phyloP scores from a whole-genome alignment of 2,329 filamentous ascomycete species.

The Pochonia chlamydosporia region DNA sequence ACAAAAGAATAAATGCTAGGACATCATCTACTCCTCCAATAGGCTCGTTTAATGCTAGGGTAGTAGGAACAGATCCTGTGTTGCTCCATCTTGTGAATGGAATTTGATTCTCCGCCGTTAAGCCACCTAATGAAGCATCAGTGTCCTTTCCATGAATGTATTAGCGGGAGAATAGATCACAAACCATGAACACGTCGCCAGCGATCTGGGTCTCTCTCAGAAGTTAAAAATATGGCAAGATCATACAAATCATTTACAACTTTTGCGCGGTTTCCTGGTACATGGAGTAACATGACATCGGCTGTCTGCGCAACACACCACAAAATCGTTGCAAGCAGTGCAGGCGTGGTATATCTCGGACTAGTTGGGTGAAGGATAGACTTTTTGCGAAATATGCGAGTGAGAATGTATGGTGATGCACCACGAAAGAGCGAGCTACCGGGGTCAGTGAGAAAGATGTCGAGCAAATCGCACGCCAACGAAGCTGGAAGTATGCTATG shows the following conservation, averaged over 20 bases:
- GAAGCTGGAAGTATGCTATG: conserved; percentile 31
- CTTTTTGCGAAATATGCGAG: conserved; percentile 37
- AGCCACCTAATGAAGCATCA: conserved; percentile 19
- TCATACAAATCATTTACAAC: conserved; percentile 33
- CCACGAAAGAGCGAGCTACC: conserved; percentile 36
- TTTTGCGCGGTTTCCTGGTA: conserved; percentile 32
- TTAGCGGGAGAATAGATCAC: not conserved
- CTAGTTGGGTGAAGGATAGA: conserved; percentile 34
- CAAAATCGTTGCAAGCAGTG: conserved; percentile 40
- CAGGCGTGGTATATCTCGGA: conserved; percentile 36
- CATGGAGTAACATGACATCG: conserved; percentile 35
- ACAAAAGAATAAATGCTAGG: conserved; percentile 36
- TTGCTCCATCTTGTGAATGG: conserved; percentile 18
- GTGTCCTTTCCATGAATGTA: not conserved
- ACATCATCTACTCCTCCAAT: conserved; percentile 34
- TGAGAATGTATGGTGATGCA: conserved; percentile 42
- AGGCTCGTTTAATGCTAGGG: conserved; percentile 27
- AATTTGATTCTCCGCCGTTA: conserved; percentile 25
- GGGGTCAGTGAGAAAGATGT: conserved; percentile 40
- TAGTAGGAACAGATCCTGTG: conserved; percentile 19
- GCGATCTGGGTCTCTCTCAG: conserved; percentile 29
- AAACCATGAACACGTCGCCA: conserved; percentile 28
- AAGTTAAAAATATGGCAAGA: conserved; percentile 26
- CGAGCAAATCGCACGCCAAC: conserved; percentile 40
- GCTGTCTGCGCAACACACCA: conserved; percentile 43